phyloP scores from a whole-genome alignment of 2,329 filamentous ascomycete species.

The Metarhizium humberi region DNA sequence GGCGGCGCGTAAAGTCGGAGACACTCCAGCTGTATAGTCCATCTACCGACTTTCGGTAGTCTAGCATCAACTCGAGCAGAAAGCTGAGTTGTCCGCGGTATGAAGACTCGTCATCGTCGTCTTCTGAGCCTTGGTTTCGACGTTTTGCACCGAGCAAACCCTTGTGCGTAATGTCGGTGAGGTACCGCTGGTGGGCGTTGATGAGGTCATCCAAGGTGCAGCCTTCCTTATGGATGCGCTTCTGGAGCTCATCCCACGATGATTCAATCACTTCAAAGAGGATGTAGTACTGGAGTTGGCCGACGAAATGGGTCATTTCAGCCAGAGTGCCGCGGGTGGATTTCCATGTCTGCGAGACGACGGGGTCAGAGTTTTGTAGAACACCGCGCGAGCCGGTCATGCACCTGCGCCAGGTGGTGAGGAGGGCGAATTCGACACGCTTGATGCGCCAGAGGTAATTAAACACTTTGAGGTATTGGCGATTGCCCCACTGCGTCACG shows the following conservation, averaged over 20 bases:
- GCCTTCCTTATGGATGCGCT: conserved; percentile 71
- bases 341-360: conserved; percentile 78
- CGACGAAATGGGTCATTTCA: conserved; percentile 98
- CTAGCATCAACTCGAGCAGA: conserved; percentile 86
- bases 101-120: conserved; percentile 64
- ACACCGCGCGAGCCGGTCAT: conserved; percentile 95
- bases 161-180: conserved; percentile 92
- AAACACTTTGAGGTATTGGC: conserved; percentile 97
- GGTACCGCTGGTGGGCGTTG: conserved; percentile 79
- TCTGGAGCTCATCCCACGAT: conserved; percentile 85
- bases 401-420: conserved; percentile 85
- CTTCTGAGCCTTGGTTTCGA: conserved; percentile 32
- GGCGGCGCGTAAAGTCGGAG: conserved; percentile 84
- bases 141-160: conserved; percentile 73
- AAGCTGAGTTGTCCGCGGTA: conserved; percentile 91
- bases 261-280: conserved; percentile 97
- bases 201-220: conserved; percentile 95
- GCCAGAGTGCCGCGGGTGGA: conserved; percentile 77
- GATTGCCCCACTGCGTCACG: conserved; percentile 88
- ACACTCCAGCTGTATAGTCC: conserved; percentile 92
- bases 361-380: conserved; percentile 60
- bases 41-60: conserved; percentile 88
- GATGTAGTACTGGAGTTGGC: conserved; percentile 96
- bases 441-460: conserved; percentile 99
- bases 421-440: conserved; percentile 87